Percentiles rank a stretch among this genome's conserved stretches.
phyloP scores from a whole-genome alignment of 208 protist species.

The Wallacemonas sp. region DNA sequence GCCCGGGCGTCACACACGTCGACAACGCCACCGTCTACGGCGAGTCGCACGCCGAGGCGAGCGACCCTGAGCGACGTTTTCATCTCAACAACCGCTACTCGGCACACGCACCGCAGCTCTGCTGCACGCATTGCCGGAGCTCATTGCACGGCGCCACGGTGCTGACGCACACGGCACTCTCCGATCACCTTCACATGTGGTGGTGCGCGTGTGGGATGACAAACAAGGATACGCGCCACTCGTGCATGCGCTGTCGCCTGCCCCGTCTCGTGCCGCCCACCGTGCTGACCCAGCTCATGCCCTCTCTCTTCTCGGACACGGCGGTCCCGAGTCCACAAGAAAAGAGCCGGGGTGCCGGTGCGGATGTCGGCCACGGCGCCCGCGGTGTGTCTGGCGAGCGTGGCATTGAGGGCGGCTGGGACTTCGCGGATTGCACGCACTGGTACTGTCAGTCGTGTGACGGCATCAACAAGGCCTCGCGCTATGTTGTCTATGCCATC shows the following conservation, averaged over 20 bases:
- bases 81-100: constrained; percentile 51
- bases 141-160: constrained; percentile 57
- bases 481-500: constrained; percentile 30
- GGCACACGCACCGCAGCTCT: constrained; percentile 28
- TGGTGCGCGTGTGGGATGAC: constrained; percentile 68
- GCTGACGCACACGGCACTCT: neutral
- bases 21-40: constrained; percentile 53
- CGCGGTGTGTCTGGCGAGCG: neutral
- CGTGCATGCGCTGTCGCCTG: constrained; percentile 66
- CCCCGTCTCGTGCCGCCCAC: constrained; percentile 35
- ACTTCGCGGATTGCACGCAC: constrained; percentile 56
- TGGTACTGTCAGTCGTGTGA: constrained; percentile 77
- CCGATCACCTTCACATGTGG: constrained; percentile 34
- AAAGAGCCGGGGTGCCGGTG: too few relatives aligned
- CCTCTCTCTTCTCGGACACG: neutral
- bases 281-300: constrained; percentile 31
- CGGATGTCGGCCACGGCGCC: too few relatives aligned
- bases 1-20: constrained; percentile 26
- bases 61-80: constrained; percentile 31
- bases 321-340: too few relatives aligned
- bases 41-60: constrained; percentile 11
- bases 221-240: constrained; percentile 28
- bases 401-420: constrained; percentile 28
- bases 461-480: constrained; percentile 59
- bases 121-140: constrained; percentile 39